phyloP scores from a whole-genome alignment of 2,329 filamentous ascomycete species.

The Venturia asperata region DNA sequence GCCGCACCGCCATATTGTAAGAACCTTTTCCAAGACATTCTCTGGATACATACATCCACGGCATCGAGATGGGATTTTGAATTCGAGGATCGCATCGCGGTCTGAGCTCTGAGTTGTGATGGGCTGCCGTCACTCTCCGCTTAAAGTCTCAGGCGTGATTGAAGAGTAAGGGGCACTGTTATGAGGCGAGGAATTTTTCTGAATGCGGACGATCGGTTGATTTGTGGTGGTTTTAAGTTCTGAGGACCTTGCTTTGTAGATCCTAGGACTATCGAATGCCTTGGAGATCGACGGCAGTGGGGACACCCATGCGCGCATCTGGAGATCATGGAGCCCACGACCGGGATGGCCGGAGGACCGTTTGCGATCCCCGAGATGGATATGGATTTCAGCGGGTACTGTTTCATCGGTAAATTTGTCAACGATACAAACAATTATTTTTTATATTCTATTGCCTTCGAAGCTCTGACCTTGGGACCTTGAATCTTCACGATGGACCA shows the following conservation, averaged over 20 bases:
- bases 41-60: too few relatives aligned
- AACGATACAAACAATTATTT: too few relatives aligned
- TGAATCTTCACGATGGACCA: too few relatives aligned
- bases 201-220: background rate
- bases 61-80: too few relatives aligned
- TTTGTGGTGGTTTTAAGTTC: background rate
- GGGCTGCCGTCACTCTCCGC: background rate
- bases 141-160: background rate
- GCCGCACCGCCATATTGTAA: background rate
- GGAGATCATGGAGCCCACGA: background rate
- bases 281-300: background rate
- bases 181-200: background rate
- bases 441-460: too few relatives aligned
- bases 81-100: too few relatives aligned
- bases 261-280: background rate
- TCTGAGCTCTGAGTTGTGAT: background rate
- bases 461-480: too few relatives aligned
- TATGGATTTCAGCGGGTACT: background rate
- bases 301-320: background rate
- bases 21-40: too few relatives aligned
- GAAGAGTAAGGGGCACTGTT: background rate
- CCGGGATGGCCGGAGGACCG: background rate
- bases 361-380: too few relatives aligned
- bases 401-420: background rate
- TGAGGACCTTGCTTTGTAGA: background rate